Conservation (phyloP, 2,329 filamentous ascomycete species). For the Trichoderma afroharzianum region DNA sequence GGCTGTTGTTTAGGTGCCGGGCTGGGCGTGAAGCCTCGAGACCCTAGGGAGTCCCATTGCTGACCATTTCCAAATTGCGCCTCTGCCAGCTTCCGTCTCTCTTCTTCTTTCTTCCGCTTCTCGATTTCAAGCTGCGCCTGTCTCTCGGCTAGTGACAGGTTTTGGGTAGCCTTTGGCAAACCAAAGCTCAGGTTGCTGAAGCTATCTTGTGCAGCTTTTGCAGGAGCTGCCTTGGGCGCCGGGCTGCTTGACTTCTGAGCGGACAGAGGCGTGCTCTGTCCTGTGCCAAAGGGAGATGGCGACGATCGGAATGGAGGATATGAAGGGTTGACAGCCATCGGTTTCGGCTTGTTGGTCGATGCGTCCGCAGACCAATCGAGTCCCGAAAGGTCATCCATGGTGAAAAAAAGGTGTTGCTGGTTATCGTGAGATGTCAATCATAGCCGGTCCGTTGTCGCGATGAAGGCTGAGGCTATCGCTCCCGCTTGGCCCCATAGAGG, state of each 20-base stretch:
- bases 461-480: conserved; percentile 4
- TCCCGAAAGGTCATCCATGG: conserved; percentile 61
- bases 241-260: conserved; percentile 43
- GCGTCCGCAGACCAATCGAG: conserved; percentile 56
- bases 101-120: conserved; percentile 69
- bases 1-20: conserved; percentile 23
- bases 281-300: conserved; percentile 53
- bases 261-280: conserved; percentile 55
- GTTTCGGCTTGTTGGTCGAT: conserved; percentile 30
- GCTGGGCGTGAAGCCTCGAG: conserved; percentile 43
- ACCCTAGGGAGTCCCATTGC: conserved; percentile 72
- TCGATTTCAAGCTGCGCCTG: conserved; percentile 64
- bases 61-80: conserved; percentile 72
- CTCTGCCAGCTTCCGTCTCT: conserved; percentile 67
- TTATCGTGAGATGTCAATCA: conserved; percentile 26
- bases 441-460: conserved; percentile 24
- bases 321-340: conserved; percentile 41
- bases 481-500: conserved; percentile 2
- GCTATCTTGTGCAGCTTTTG: conserved; percentile 62
- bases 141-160: conserved; percentile 73
- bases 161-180: conserved; percentile 58
- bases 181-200: conserved; percentile 70
- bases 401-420: conserved; percentile 22
- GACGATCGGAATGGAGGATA: conserved; percentile 53
- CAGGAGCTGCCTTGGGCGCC: conserved; percentile 41